Evolutionary conservation across 164 flowering plant genomes (phyloP).

Genomic region (Macadamia integrifolia): DNA sequence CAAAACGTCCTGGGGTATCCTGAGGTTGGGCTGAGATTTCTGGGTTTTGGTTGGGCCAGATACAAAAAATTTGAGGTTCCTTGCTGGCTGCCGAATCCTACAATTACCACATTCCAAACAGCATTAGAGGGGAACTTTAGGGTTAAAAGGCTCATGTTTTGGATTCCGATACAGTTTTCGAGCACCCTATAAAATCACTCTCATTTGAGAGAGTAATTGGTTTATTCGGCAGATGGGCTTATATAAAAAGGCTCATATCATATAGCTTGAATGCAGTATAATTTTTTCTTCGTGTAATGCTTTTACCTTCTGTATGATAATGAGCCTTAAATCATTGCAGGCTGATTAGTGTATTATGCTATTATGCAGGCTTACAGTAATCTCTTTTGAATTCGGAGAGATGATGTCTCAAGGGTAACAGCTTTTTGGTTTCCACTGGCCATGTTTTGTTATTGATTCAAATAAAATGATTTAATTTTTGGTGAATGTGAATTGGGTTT

Average conservation of each 20-base stretch:
- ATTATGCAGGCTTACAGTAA: conserved; percentile 13
- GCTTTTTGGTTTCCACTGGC: conserved; percentile 8
- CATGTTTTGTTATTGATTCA: neutral
- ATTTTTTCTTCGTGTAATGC: neutral
- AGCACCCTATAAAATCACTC: no score
- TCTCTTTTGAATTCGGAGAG: conserved; percentile 5
- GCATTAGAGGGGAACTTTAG: no score
- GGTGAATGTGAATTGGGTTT: neutral
- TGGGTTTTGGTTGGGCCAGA: no score
- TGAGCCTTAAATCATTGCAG: neutral
- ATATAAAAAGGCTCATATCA: neutral
- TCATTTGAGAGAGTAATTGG: neutral
- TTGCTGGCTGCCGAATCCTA: no score
- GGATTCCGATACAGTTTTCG: neutral
- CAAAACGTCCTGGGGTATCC: no score
- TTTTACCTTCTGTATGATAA: no score
- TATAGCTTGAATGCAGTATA: no score
- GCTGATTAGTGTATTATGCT: conserved; percentile 5
- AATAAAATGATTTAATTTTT: conserved; percentile 6
- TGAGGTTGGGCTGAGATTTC: no score
- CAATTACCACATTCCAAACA: no score
- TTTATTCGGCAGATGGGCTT: neutral
- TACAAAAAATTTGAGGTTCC: no score
- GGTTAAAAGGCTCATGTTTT: neutral
- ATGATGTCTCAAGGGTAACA: conserved; percentile 8